Percentiles rank a stretch among this genome's conserved stretches.
phyloP scores from a whole-genome alignment of 345 rosid genomes.

The Hibiscus tridactylites region DNA sequence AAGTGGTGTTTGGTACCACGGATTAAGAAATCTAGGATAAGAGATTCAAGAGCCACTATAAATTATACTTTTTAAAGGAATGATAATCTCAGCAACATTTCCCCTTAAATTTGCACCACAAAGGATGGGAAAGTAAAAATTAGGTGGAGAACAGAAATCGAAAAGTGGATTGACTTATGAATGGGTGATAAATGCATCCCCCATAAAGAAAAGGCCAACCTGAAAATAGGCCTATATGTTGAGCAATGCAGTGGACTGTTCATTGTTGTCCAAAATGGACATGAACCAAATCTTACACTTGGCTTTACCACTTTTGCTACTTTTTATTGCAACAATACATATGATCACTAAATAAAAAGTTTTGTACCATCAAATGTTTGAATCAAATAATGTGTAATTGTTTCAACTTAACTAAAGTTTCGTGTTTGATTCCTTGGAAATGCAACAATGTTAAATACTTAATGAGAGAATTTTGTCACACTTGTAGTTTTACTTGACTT shows the following conservation, averaged over 20 bases:
- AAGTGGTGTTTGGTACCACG: conserved; percentile 24
- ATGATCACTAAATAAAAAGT: no score
- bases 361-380: no score
- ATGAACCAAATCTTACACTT: background rate
- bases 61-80: no score
- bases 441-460: no score
- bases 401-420: no score
- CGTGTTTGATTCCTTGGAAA: no score
- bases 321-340: no score
- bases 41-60: background rate
- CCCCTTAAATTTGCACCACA: background rate
- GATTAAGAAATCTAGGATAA: conserved; percentile 6
- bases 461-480: no score
- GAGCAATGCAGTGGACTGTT: background rate
- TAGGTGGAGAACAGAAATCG: background rate
- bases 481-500: no score
- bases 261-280: background rate
- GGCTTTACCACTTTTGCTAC: no score
- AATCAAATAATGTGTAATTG: no score
- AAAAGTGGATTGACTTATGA: background rate
- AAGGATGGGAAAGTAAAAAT: background rate
- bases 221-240: background rate
- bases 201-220: background rate
- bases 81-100: background rate
- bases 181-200: background rate